Percentiles rank a stretch among this genome's conserved stretches.
phyloP scores from a whole-genome alignment of 148 eudicot genomes.

The Vaccinium macrocarpon region DNA sequence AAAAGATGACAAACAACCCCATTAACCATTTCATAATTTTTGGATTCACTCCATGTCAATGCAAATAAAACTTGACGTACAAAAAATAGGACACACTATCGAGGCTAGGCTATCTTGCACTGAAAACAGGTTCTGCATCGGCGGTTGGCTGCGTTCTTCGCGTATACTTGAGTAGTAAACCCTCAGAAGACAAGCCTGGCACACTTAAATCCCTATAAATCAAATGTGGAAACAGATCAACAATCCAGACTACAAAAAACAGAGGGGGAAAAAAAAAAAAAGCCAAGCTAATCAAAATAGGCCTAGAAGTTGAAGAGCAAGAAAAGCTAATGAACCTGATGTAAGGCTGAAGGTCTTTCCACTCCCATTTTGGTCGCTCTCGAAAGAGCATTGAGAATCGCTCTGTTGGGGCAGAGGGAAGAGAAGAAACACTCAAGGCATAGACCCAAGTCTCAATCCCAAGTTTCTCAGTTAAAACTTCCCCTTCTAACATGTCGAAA shows the following conservation, averaged over 20 bases:
- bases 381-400: slow-evolving; percentile 72
- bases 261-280: not conserved
- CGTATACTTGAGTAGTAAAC: slow-evolving; percentile 88
- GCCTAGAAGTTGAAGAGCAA: not conserved
- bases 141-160: slow-evolving; percentile 82
- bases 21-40: not conserved
- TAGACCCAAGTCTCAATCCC: slow-evolving; percentile 76
- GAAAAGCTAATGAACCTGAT: slow-evolving; percentile 51
- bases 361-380: slow-evolving; percentile 86
- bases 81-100: not conserved
- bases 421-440: slow-evolving; percentile 68
- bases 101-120: slow-evolving; percentile 56
- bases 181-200: slow-evolving; percentile 90
- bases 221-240: not conserved
- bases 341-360: slow-evolving; percentile 91
- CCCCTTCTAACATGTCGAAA: slow-evolving; percentile 82
- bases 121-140: slow-evolving; percentile 74
- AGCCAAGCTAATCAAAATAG: not conserved
- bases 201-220: slow-evolving; percentile 74
- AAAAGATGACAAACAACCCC: not conserved
- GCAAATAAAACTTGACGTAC: not conserved
- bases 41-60: not conserved
- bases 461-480: slow-evolving; percentile 70
- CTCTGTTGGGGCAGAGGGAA: slow-evolving; percentile 77
- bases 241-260: not conserved